Conservation (phyloP, 106 monocot species). For the Dioscorea dumetorum region DNA sequence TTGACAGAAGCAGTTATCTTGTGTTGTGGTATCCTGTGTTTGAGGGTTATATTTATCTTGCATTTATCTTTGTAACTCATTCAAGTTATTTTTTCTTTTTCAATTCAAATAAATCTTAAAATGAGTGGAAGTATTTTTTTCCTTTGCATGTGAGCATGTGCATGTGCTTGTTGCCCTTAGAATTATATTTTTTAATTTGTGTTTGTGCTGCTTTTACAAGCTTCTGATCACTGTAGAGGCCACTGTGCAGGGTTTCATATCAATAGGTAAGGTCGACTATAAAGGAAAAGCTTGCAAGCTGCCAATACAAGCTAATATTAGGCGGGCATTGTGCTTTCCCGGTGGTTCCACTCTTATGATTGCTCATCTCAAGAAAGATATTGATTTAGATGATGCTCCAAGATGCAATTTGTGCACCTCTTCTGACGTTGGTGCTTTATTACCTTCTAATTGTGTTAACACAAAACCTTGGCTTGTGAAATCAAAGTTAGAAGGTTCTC, state of each 20-base stretch:
- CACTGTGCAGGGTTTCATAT: conserved; percentile 60
- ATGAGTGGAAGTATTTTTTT: no score
- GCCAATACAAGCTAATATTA: conserved; percentile 65
- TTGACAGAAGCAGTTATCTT: no score
- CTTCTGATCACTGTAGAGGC: background rate
- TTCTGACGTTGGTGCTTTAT: conserved; percentile 4
- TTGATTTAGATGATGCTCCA: conserved; percentile 2
- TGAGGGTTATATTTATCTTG: no score
- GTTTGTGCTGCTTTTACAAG: background rate
- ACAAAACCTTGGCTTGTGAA: conserved; percentile 3
- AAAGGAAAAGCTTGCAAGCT: conserved; percentile 62
- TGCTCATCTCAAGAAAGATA: conserved; percentile 41
- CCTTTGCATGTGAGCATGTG: no score
- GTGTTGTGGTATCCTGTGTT: no score
- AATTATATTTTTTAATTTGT: no score
- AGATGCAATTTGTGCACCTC: background rate
- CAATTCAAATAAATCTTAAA: no score
- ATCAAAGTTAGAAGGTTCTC: conserved; percentile 1
- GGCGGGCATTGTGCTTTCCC: conserved; percentile 72
- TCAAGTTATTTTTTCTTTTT: no score
- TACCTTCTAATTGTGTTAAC: conserved; percentile 1
- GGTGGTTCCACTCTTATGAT: conserved; percentile 85
- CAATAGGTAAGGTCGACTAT: conserved; percentile 57
- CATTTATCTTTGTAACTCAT: no score
- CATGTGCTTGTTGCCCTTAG: no score